Evolutionary conservation across 192 early-diverging fungal species (phyloP).

Genomic region (Coemansia sp.): DNA sequence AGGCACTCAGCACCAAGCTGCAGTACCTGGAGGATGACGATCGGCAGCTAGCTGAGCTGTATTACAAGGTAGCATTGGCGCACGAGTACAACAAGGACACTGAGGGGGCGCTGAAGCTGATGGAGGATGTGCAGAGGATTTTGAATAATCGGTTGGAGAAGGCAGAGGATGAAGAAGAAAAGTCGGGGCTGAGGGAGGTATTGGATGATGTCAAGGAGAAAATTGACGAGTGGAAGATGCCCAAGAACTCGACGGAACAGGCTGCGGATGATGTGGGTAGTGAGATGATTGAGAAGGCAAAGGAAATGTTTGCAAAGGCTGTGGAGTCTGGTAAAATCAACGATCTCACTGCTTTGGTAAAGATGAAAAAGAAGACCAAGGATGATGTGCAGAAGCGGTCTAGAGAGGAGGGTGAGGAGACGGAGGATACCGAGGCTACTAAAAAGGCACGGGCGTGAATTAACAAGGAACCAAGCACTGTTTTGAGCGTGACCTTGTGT

Average conservation of each 20-base stretch:
- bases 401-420: no score
- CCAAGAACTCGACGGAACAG: conserved; percentile 20
- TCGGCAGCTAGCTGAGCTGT: conserved; percentile 51
- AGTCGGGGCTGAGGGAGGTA: conserved; percentile 32
- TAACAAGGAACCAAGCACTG: no score
- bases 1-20: conserved; percentile 33
- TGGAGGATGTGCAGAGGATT: conserved; percentile 45
- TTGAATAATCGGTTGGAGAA: conserved; percentile 22
- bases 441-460: no score
- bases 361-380: conserved; percentile 16
- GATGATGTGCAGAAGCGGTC: no score
- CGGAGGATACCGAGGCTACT: no score
- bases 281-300: conserved; percentile 38
- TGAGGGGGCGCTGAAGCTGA: conserved; percentile 32
- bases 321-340: conserved; percentile 43
- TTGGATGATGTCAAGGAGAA: conserved; percentile 36
- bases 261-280: conserved; percentile 21
- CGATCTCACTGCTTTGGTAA: conserved; percentile 34
- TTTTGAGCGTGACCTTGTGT: no score
- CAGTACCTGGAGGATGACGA: conserved; percentile 27
- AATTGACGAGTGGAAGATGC: conserved; percentile 47
- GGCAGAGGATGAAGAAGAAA: conserved; percentile 18
- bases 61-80: conserved; percentile 52
- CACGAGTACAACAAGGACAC: conserved; percentile 47
- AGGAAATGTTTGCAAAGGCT: conserved; percentile 35